Evolutionary conservation across 345 rosid species (phyloP).

Genomic region (Heritiera littoralis): DNA sequence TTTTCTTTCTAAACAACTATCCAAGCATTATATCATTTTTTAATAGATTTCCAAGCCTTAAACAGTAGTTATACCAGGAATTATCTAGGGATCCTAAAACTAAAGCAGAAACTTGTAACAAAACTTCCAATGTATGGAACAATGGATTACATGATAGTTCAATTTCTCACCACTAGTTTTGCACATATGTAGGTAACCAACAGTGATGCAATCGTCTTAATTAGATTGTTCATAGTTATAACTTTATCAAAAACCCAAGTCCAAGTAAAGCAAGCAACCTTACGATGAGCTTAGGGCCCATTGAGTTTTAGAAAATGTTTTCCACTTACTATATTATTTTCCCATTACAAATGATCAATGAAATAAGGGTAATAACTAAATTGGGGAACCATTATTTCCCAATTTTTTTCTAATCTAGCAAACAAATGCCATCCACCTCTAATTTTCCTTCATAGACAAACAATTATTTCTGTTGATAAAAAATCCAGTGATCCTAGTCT

Average conservation of each 20-base stretch:
- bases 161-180: no score
- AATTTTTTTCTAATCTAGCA: neutral
- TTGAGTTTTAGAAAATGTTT: neutral
- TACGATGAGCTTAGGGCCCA: neutral
- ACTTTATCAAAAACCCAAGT: neutral
- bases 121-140: no score
- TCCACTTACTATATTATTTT: neutral
- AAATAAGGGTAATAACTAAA: neutral
- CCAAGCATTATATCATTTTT: neutral
- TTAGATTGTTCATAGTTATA: no score
- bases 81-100: neutral
- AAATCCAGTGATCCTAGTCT: neutral
- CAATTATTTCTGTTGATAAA: neutral
- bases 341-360: neutral
- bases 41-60: neutral
- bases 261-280: neutral
- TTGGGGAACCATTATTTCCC: neutral
- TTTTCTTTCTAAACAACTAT: neutral
- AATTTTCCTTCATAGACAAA: neutral
- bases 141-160: no score
- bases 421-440: slow-evolving; percentile 7
- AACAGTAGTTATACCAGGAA: neutral
- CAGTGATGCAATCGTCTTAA: no score
- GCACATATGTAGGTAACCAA: no score
- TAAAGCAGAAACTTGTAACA: no score